phyloP scores from a whole-genome alignment of 2,329 filamentous ascomycete genomes.

The Aspergillus sp. region DNA sequence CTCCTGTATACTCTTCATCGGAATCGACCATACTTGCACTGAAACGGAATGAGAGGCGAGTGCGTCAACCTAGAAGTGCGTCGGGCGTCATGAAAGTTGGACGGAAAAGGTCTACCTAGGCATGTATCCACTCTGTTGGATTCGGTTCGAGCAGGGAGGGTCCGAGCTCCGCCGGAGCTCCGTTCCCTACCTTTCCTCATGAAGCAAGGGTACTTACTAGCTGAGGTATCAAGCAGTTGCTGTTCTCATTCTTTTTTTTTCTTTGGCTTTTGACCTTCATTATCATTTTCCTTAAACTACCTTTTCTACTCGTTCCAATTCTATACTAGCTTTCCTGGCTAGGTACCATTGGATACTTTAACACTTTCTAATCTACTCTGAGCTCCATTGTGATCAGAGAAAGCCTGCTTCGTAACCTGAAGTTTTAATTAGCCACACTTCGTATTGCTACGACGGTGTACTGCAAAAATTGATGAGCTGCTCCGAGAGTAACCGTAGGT shows the following conservation, averaged over 20 bases:
- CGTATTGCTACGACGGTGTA: neutral
- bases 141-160: constrained; percentile 15
- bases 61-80: neutral
- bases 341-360: neutral
- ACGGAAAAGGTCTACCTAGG: neutral
- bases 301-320: too few relatives aligned
- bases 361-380: neutral
- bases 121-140: neutral
- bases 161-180: constrained; percentile 37
- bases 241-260: neutral
- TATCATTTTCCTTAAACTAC: too few relatives aligned
- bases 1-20: constrained; percentile 56
- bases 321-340: too few relatives aligned
- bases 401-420: neutral
- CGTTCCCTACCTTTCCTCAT: neutral
- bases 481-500: constrained; percentile 28
- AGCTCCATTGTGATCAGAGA: neutral
- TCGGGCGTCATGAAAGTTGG: neutral
- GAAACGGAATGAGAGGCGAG: neutral
- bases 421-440: neutral
- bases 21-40: constrained; percentile 47
- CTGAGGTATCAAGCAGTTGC: too few relatives aligned
- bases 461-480: neutral
- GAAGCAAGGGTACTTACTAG: too few relatives aligned
- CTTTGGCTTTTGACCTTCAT: too few relatives aligned